Evolutionary conservation across 177 flowering plant genomes (phyloP).

Genomic region (Tripterygium wilfordii): DNA sequence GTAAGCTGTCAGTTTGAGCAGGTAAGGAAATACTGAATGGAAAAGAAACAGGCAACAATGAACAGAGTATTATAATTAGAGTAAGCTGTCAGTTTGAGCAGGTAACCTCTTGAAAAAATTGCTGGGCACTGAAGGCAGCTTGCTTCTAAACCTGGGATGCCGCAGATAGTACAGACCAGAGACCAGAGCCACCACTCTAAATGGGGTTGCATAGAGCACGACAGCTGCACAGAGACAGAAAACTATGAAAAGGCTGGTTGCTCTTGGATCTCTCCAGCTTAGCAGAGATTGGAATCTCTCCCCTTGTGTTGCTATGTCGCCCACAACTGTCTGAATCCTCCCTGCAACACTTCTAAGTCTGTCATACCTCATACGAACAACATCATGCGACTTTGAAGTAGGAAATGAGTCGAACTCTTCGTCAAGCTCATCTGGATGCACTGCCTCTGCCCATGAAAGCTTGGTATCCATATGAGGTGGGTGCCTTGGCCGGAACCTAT

Average conservation of each 20-base stretch:
- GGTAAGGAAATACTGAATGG: no score
- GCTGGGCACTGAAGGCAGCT: slow-evolving; percentile 50
- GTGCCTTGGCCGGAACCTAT: slow-evolving; percentile 24
- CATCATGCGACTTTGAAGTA: slow-evolving; percentile 31
- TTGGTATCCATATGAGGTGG: slow-evolving; percentile 35
- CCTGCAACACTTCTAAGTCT: slow-evolving; percentile 59
- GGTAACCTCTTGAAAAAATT: slow-evolving; percentile 56
- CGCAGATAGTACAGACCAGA: slow-evolving; percentile 36
- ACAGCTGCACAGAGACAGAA: slow-evolving; percentile 47
- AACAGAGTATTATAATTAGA: no score
- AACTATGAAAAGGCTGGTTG: slow-evolving; percentile 44
- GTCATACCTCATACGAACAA: slow-evolving; percentile 55
- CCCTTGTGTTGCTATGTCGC: slow-evolving; percentile 65
- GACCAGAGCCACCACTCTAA: slow-evolving; percentile 31
- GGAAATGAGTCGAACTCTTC: slow-evolving; percentile 39
- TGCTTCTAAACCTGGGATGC: slow-evolving; percentile 51
- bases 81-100: slow-evolving; percentile 39
- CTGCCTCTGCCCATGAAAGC: slow-evolving; percentile 36
- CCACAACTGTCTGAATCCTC: no score
- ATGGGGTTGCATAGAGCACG: slow-evolving; percentile 49
- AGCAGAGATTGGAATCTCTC: slow-evolving; percentile 60
- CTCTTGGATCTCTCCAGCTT: slow-evolving; percentile 68
- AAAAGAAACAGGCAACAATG: no score
- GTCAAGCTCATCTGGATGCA: slow-evolving; percentile 29
- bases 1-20: no score